A percentile compares a stretch with the other conserved stretches of the same genome.
Conservation (phyloP, 768 basidiomycete species). For the Lactarius evosmus region DNA sequence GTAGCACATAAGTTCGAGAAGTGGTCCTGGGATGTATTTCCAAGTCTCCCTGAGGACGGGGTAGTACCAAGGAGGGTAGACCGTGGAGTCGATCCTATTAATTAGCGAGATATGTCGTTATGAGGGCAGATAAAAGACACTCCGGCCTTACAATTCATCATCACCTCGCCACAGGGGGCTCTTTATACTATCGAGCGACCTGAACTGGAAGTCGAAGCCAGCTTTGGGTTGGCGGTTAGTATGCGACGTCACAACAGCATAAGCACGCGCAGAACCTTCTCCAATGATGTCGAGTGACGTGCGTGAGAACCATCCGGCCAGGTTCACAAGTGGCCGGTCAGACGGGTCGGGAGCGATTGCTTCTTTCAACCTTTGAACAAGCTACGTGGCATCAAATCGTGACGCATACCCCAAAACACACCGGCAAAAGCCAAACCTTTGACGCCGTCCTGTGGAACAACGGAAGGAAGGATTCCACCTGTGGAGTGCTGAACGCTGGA, state of each 20-base stretch:
- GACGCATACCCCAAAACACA: neutral
- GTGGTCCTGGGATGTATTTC: neutral
- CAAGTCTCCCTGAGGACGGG: too few species aligned
- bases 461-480: too few species aligned
- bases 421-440: constrained; percentile 24
- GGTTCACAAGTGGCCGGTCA: constrained; percentile 19
- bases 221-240: constrained; percentile 19
- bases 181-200: too few species aligned
- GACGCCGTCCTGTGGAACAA: too few species aligned
- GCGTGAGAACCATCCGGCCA: too few species aligned
- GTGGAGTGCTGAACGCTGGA: constrained; percentile 30
- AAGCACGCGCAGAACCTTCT: too few species aligned
- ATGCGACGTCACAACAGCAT: neutral
- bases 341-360: constrained; percentile 10
- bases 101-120: neutral
- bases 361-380: too few species aligned
- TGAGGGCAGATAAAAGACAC: neutral
- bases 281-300: too few species aligned
- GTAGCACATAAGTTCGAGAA: neutral
- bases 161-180: constrained; percentile 30
- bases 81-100: constrained; percentile 15
- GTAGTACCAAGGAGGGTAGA: too few species aligned
- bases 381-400: constrained; percentile 14
- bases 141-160: constrained; percentile 29
- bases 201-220: constrained; percentile 31